A percentile compares a stretch with the other conserved stretches of the same genome.
Evolutionary conservation across 2,329 filamentous ascomycete species (phyloP).

Genomic region (Colletotrichum sp.): DNA sequence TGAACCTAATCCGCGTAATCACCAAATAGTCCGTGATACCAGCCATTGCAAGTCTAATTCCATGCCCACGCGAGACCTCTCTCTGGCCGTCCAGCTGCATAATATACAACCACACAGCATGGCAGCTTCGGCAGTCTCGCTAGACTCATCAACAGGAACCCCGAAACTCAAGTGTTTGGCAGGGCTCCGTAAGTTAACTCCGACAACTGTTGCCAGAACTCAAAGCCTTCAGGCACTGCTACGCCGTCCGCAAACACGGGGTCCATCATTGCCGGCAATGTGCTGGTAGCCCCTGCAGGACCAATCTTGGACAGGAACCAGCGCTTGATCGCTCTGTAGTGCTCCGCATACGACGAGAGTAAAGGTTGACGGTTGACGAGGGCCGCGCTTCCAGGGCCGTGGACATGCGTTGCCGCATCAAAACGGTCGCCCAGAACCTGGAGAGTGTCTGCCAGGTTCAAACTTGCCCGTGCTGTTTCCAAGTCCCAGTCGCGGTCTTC

Average conservation of each 20-base stretch:
- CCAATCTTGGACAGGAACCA: neutral
- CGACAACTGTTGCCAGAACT: neutral
- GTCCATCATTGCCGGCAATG: neutral
- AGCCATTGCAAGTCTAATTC: neutral
- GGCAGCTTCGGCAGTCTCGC: neutral
- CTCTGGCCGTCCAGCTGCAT: neutral
- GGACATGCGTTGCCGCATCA: too few species aligned
- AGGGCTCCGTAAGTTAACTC: neutral
- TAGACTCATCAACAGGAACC: neutral
- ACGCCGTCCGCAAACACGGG: neutral
- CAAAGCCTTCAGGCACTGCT: neutral
- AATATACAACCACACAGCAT: neutral
- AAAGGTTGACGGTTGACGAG: neutral
- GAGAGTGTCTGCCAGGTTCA: neutral
- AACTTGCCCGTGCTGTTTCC: fast-evolving
- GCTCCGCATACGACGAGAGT: neutral
- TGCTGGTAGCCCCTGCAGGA: neutral
- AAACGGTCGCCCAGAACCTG: neutral
- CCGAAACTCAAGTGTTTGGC: neutral
- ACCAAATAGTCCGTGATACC: neutral
- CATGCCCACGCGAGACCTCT: neutral
- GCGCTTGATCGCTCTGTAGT: neutral
- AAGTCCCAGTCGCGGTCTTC: neutral
- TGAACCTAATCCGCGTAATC: neutral
- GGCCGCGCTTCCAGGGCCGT: too few species aligned